Conservation (phyloP, 768 basidiomycete species). For the Lentinula detonsa region DNA sequence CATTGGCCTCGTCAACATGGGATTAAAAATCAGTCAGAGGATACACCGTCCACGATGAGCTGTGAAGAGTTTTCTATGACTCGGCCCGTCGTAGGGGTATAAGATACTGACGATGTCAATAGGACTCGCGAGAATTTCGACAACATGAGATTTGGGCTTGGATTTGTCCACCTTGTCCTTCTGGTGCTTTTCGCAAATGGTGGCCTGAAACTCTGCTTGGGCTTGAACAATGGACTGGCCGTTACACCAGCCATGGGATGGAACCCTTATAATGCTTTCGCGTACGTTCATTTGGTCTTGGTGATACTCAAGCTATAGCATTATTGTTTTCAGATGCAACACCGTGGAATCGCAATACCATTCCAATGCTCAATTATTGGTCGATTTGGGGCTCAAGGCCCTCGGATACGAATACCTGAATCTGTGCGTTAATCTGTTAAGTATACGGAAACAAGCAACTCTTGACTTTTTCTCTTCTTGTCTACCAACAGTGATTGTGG, state of each 20-base stretch:
- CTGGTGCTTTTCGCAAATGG: neutral
- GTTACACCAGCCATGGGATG: conserved; percentile 41
- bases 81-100: neutral
- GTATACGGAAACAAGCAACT: neutral
- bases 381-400: conserved; percentile 27
- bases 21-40: neutral
- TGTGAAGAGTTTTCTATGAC: neutral
- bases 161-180: neutral
- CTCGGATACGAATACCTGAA: conserved; percentile 39
- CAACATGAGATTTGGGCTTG: neutral
- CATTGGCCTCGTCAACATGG: neutral
- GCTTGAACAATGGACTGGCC: conserved; percentile 30
- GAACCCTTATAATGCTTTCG: conserved; percentile 44
- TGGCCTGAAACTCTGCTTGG: neutral
- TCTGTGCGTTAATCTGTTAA: conserved; percentile 17
- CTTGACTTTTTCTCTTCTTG: neutral
- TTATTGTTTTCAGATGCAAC: conserved; percentile 22
- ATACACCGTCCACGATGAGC: neutral
- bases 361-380: conserved; percentile 30
- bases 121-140: neutral
- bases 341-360: conserved; percentile 37
- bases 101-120: neutral
- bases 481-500: conserved; percentile 34
- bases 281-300: conserved; percentile 19
- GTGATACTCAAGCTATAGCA: neutral